These are phyloP conservation scores for Neurospora discreta DNA, from an alignment of 495 filamentous ascomycete genomes.

Conservation along the genomic window DNA sequence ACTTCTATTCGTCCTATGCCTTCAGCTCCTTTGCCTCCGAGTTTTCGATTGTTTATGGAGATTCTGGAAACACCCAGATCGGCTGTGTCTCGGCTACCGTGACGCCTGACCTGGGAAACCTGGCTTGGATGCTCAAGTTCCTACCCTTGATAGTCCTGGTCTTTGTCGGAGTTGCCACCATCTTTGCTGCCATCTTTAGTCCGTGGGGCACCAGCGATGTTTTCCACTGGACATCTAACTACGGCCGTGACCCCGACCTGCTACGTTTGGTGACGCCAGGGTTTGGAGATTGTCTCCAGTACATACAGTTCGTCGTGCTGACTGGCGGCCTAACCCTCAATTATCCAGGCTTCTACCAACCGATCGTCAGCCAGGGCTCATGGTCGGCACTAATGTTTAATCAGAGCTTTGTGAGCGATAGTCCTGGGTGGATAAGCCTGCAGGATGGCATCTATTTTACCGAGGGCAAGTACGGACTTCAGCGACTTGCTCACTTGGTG, in stretches of 20 bases:
- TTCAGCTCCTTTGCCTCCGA: conserved; percentile 70
- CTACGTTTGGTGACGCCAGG: conserved; percentile 89
- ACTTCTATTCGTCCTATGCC: conserved; percentile 69
- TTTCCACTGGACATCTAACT: conserved; percentile 93
- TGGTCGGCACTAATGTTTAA: conserved; percentile 94
- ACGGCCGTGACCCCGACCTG: conserved; percentile 85
- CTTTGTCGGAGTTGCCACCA: conserved; percentile 68
- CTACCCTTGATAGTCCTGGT: conserved; percentile 68
- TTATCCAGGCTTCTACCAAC: conserved; percentile 93
- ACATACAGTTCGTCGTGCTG: conserved; percentile 86
- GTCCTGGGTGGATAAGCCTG: conserved; percentile 49
- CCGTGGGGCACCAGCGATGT: conserved; percentile 87
- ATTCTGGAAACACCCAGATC: conserved; percentile 45
- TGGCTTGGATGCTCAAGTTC: conserved; percentile 62
- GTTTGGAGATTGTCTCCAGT: conserved; percentile 94
- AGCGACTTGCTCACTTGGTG: conserved; percentile 68
- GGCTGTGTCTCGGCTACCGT: conserved; percentile 71
- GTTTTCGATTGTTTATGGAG: conserved; percentile 63
- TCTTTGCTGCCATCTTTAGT: conserved; percentile 75
- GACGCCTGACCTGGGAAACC: conserved; percentile 60
- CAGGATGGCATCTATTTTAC: conserved; percentile 75
- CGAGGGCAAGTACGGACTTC: conserved; percentile 62
- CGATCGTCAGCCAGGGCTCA: conserved; percentile 69
- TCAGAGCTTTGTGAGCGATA: conserved; percentile 67
- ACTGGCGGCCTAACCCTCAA: conserved; percentile 75